These are phyloP conservation scores for Nemania sp. DNA, from an alignment of 2,329 filamentous ascomycete species.

Conservation along the genomic window DNA sequence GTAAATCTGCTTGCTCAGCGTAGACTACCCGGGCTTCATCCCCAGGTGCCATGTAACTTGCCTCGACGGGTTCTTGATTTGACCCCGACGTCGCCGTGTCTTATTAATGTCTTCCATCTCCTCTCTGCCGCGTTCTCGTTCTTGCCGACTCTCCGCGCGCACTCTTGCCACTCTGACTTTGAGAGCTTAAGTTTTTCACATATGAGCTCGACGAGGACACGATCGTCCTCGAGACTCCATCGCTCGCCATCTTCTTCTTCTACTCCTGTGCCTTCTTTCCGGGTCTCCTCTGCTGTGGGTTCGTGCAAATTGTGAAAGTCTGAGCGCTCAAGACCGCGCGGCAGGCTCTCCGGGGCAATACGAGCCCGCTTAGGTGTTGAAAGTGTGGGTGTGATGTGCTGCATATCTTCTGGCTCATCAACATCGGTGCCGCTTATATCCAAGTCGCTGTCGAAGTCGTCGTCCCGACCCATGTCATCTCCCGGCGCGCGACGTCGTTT, in stretches of 20 bases:
- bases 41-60: constrained; percentile 60
- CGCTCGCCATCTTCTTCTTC: constrained; percentile 50
- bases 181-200: constrained; percentile 67
- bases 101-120: constrained; percentile 66
- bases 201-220: constrained; percentile 67
- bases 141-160: constrained; percentile 64
- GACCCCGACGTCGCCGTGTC: constrained; percentile 61
- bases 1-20: not conserved
- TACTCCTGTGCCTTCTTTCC: constrained; percentile 44
- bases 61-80: constrained; percentile 52
- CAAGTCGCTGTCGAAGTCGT: constrained; percentile 44
- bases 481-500: constrained; percentile 56
- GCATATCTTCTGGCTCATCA: constrained; percentile 28
- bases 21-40: constrained; percentile 31
- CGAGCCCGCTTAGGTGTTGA: constrained; percentile 63
- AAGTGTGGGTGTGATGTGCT: constrained; percentile 40
- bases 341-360: constrained; percentile 62
- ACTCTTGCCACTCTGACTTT: constrained; percentile 69
- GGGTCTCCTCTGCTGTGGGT: constrained; percentile 35
- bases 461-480: constrained; percentile 50
- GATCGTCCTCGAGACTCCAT: constrained; percentile 67
- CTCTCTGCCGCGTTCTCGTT: constrained; percentile 60
- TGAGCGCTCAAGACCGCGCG: constrained; percentile 59
- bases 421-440: constrained; percentile 36
- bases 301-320: constrained; percentile 59